phyloP scores from a whole-genome alignment of 129 eudicot genomes.

The Silybum marianum region DNA sequence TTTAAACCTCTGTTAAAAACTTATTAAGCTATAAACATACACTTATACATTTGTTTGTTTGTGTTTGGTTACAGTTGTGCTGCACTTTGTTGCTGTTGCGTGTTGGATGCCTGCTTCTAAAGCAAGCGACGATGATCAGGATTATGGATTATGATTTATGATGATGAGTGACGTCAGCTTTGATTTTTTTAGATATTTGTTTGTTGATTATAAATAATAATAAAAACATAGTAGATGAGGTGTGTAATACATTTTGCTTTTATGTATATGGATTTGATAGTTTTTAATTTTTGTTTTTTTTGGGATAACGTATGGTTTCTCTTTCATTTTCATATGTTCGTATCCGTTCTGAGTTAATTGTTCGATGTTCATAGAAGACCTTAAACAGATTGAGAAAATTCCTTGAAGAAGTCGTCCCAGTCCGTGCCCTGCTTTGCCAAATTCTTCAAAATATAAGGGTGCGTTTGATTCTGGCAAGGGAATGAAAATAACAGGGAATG shows the following conservation, averaged over 20 bases:
- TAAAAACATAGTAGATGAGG: conserved; percentile 13
- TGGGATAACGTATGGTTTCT: conserved; percentile 4
- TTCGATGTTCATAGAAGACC: too few species aligned
- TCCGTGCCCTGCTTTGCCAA: too few species aligned
- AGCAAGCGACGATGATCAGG: conserved; percentile 32
- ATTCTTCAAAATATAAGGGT: too few species aligned
- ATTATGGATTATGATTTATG: conserved; percentile 3
- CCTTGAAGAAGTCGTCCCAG: too few species aligned
- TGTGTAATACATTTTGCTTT: not conserved
- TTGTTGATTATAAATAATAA: conserved; percentile 8
- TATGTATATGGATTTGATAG: conserved; percentile 20
- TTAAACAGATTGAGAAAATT: too few species aligned
- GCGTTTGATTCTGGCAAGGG: too few species aligned
- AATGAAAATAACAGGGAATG: too few species aligned
- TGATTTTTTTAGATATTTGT: conserved; percentile 27
- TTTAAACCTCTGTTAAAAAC: too few species aligned
- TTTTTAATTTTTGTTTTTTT: not conserved
- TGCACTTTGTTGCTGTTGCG: conserved; percentile 65
- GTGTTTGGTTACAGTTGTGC: conserved; percentile 40
- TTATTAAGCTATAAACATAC: too few species aligned
- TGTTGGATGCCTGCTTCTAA: conserved; percentile 62
- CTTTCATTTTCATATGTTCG: not conserved
- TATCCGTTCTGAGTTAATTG: too few species aligned
- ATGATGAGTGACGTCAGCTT: conserved; percentile 1
- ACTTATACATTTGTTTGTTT: not conserved